Evolutionary conservation across 352 stramenopile genomes (phyloP).

Genomic region (Pythium pyrilobum): DNA sequence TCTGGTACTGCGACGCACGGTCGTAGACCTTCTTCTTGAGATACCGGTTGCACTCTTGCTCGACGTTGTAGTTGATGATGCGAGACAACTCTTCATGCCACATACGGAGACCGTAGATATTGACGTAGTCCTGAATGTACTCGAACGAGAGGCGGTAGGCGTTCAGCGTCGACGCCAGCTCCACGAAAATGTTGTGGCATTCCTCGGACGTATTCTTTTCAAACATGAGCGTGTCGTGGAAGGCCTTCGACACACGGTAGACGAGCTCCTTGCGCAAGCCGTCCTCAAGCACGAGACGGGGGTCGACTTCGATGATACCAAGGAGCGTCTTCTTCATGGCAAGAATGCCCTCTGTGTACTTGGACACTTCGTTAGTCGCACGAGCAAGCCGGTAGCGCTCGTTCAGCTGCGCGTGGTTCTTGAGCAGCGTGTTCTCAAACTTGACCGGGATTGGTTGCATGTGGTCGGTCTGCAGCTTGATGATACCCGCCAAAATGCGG

Average conservation of each 20-base stretch:
- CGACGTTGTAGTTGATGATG: slow-evolving; percentile 96
- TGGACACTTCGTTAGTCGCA: slow-evolving; percentile 93
- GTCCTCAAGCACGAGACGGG: slow-evolving; percentile 91
- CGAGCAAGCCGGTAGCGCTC: slow-evolving; percentile 90
- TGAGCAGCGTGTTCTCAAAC: slow-evolving; percentile 91
- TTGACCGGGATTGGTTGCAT: slow-evolving; percentile 90
- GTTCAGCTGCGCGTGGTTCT: slow-evolving; percentile 90
- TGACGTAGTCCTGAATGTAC: slow-evolving; percentile 96
- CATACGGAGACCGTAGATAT: slow-evolving; percentile 92
- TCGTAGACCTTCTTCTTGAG: slow-evolving; percentile 94
- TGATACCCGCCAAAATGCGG: slow-evolving; percentile 90
- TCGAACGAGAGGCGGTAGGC: slow-evolving; percentile 90
- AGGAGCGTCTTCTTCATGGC: slow-evolving; percentile 94
- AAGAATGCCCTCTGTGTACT: slow-evolving; percentile 94
- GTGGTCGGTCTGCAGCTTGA: slow-evolving; percentile 90
- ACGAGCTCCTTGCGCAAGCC: slow-evolving; percentile 94
- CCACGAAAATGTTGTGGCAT: slow-evolving; percentile 81
- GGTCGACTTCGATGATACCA: slow-evolving; percentile 93
- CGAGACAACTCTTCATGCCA: slow-evolving; percentile 94
- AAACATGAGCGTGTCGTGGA: slow-evolving; percentile 85
- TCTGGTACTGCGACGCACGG: slow-evolving; percentile 88
- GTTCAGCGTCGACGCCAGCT: slow-evolving; percentile 82
- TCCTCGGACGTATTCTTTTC: slow-evolving; percentile 82
- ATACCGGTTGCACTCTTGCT: slow-evolving; percentile 94
- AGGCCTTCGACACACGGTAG: slow-evolving; percentile 80